A percentile compares a stretch with the other conserved stretches of the same genome.
Conservation (phyloP, 2,329 filamentous ascomycete species). For the Paraconiothyrium brasiliense region DNA sequence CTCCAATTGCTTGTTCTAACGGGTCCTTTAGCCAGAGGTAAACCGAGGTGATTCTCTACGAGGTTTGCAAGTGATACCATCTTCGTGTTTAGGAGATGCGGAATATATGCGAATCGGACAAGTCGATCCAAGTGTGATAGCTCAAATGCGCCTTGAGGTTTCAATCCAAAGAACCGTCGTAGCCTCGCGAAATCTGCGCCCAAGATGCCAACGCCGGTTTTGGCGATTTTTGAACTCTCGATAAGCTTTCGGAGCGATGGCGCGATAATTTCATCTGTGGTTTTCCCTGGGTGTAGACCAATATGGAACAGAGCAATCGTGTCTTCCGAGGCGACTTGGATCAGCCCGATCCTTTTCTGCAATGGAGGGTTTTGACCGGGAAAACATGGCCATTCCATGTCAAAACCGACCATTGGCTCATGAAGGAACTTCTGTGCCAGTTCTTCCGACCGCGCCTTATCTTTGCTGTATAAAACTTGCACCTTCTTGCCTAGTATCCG, state of each 20-base stretch:
- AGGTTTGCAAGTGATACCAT: conserved; percentile 74
- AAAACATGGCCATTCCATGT: conserved; percentile 80
- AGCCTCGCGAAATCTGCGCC: conserved; percentile 71
- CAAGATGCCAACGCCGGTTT: conserved; percentile 79
- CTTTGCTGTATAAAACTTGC: conserved; percentile 80
- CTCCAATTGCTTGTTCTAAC: conserved; percentile 83
- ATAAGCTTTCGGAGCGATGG: conserved; percentile 76
- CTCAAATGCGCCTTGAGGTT: conserved; percentile 76
- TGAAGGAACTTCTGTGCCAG: conserved; percentile 72
- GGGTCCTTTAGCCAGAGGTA: conserved; percentile 82
- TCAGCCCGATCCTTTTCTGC: conserved; percentile 78
- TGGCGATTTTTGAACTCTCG: conserved; percentile 74
- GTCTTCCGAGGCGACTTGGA: conserved; percentile 82
- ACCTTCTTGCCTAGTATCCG: conserved; percentile 58
- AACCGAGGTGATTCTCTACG: conserved; percentile 73
- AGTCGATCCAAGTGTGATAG: conserved; percentile 83
- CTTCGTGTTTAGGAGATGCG: conserved; percentile 45
- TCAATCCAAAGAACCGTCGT: conserved; percentile 70
- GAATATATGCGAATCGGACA: conserved; percentile 71
- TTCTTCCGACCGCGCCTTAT: conserved; percentile 71
- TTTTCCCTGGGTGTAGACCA: conserved; percentile 62
- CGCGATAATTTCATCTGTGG: conserved; percentile 67
- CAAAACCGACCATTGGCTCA: conserved; percentile 82
- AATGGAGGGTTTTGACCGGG: conserved; percentile 59
- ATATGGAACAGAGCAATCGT: conserved; percentile 85